Base-by-base conservation (phyloP, 441 rosid genomes). In the Erodium trifolium region DNA sequence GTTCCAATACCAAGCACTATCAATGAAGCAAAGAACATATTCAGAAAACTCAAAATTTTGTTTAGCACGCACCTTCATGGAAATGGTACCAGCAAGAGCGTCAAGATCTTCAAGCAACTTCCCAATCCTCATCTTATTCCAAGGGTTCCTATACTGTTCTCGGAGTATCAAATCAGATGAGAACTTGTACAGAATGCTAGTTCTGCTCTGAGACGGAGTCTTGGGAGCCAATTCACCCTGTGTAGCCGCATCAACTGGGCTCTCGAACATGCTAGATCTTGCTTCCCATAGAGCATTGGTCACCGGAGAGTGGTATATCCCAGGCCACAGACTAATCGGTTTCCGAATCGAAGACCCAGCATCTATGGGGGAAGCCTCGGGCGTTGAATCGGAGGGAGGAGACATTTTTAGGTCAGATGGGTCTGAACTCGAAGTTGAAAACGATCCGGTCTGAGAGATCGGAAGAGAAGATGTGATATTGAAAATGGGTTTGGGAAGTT, bases 41-140 rank as follows among this genome's bases (percentile, higher is more conserved):
- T 49, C 3, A 13, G 55, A 49, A 49, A 10, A 2, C 14, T 1
- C 55, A 49, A 49, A 49, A 12, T 49, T 13, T 4, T 47, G 3
- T 9, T 47, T 9, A 47, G 8, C 45, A 14, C 19, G 62, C 17
- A 91, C 97, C 97, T 88, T 88, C 73, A 92, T 88, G 16, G 97
- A 89, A 77, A 92, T 89, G 68, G 94, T 84, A 65, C 96, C 94
- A 51, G 96, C 96, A 60, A 91, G 84, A 78, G 96, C 94, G 80
- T 92, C 97, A 72, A 89, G 96, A 71, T 91, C 97, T 72, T 91
- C 92, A 8, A 89, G 90, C 88, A 91, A 77, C 63, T 85, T 91
- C 62, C 96, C 96, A 59, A 89, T 82, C 31, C 94, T 77, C 70
- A 91, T 89, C 82, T 86, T 93, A 80, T 89, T 86, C 91, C 96